Base-by-base conservation (phyloP, 257 asterid genomes). In the Nicotiana sylvestris region DNA sequence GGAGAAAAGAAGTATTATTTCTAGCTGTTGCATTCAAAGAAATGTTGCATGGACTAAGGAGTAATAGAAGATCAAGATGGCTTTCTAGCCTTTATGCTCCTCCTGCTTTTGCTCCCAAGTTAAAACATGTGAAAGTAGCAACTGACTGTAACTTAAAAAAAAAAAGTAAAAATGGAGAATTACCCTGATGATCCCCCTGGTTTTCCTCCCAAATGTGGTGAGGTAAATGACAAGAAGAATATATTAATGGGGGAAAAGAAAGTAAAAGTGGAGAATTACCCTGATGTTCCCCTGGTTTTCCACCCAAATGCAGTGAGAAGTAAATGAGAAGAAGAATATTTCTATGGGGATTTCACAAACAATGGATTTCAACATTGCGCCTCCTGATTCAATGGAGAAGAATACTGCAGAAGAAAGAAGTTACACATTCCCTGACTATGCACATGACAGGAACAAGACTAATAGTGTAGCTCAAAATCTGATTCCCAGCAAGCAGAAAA, bases 221-320 rank as follows among this genome's bases (percentile, higher is more conserved):
- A 6, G 29, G 13, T 10, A 46, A 21, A 72, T 25, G 60, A 72
- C n/a, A 15, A 21, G 61, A 56, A 43, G 78, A 21, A 72, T 39
- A 39, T 46, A 46, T 21, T 37, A 6, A 72, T 72, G 35, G 78
- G 7, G n/a, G 46, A 39, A 6, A 39, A 39, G 9, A n/a, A 11
- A 39, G 49, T 39, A 39, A 39, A 39, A 1, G 66, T 29, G 60
- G 27, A 13, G n/a, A 27, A 81, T 16, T 18, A 67, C 33, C 81
- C 66, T 43, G 81, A 68, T 56, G 81, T 70, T 21, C 82, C 85
- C 84, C 82, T 35, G 90, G 85, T 57, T 85, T 85, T 77, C 65
- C 83, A 46, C 57, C 85, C 85, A 4, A 64, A 12, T 6, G 6
- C 7, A 0, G 6, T 49, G 49, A 21, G 21, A 6, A 18, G 13